Conservation (phyloP, 441 rosid genomes). For the Populus hybrid region DNA sequence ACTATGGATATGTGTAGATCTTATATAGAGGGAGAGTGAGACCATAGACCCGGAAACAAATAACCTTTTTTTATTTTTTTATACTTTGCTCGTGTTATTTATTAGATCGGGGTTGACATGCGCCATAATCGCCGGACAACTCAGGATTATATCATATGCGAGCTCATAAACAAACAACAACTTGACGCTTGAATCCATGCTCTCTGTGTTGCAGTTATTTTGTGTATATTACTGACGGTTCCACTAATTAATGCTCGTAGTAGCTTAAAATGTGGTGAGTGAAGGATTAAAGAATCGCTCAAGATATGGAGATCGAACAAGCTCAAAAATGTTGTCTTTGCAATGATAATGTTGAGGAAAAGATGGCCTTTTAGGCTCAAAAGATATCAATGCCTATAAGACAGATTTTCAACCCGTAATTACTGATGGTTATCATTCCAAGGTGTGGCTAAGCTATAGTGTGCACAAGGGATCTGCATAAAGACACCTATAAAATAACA, state of each 20-base stretch:
- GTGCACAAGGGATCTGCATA: not conserved
- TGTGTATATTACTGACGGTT: no score
- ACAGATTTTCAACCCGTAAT: constrained; percentile 28
- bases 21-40: not conserved
- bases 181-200: no score
- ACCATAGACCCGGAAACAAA: not conserved
- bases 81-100: not conserved
- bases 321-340: not conserved
- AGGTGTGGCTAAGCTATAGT: not conserved
- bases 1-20: constrained; percentile 3
- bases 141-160: not conserved
- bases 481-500: not conserved
- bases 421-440: constrained; percentile 18
- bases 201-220: no score
- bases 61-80: not conserved
- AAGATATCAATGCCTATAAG: not conserved
- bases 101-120: constrained; percentile 23
- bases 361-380: not conserved
- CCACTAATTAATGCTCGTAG: not conserved
- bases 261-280: not conserved
- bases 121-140: constrained; percentile 15
- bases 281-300: not conserved
- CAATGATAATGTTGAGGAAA: not conserved
- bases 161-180: no score
- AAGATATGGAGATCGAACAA: not conserved